Base-by-base conservation (phyloP, 345 rosid genomes). In the Lumnitzera littorea region DNA sequence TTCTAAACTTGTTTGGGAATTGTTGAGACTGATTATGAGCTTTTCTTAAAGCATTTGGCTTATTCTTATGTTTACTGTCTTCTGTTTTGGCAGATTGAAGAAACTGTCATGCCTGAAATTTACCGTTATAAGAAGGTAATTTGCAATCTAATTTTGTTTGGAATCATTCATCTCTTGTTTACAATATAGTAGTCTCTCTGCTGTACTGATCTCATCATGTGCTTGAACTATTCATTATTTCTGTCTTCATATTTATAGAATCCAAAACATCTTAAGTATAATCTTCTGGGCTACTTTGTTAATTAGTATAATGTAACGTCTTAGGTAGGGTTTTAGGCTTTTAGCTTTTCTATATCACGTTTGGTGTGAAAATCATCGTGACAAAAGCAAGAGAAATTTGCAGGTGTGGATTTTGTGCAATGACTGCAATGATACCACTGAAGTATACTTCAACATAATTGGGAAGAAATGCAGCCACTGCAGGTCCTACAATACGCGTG, bases 391-490 rank as follows among this genome's bases (percentile, higher is more conserved):
- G n/a, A 17, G 54, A 53, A 46, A 53, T 58, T 64, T 68, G 74
- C 83, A 94, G 99, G 92, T 94, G 46, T 94, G 99, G 99, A 88
- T 94, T 66, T 82, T 94, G 16, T 94, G 99, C 67, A 94, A 94
- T 25, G 97, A 94, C 82, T 94, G 99, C 77, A 94, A 88, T 2
- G 96, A 90, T 83, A 94, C 96, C 2, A 86, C 97, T 0, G 97
- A 94, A 70, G 96, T 86, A 6, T 74, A 84, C 79, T 94, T 86
- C 75, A 95, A 94, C 68, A 80, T 94, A 64, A 77, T 88, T 0
- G 95, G 99, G 43, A 96, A 94, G 76, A 94, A 90, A 79, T 94
- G 99, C 71, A 67, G 86, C 62, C 97, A 90, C 64, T 94, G 99
- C 79, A 78, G 73, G 61, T 94, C 99, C 46, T 94, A 94, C 73